Conservation (phyloP, 495 filamentous ascomycete genomes). For the Podospora appendiculata region DNA sequence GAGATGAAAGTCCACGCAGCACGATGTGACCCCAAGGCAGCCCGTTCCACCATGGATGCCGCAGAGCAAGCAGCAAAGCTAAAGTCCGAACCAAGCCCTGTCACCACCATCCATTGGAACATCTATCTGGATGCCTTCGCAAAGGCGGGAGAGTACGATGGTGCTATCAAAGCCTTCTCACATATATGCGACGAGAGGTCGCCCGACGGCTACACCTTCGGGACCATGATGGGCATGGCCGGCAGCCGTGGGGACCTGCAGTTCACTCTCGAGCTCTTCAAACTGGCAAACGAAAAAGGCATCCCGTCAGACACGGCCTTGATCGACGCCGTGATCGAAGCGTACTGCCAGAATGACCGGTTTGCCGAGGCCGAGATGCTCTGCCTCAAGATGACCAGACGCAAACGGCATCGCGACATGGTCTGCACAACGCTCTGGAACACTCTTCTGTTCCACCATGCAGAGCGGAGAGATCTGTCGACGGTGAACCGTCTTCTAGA, state of each 20-base stretch:
- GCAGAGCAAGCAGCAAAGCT: constrained; percentile 32
- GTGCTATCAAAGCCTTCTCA: constrained; percentile 52
- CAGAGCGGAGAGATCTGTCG: constrained; percentile 54
- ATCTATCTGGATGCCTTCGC: constrained; percentile 65
- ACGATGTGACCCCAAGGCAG: constrained; percentile 50
- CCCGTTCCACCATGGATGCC: constrained; percentile 56
- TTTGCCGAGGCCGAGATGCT: constrained; percentile 54
- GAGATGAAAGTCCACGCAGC: constrained; percentile 61
- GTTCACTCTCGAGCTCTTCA: constrained; percentile 53
- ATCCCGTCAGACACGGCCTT: constrained; percentile 42
- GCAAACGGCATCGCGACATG: constrained; percentile 33
- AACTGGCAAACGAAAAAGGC: constrained; percentile 36
- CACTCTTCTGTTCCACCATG: constrained; percentile 59
- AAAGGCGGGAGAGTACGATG: constrained; percentile 56
- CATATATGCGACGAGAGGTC: constrained; percentile 38
- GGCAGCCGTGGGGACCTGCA: constrained; percentile 69
- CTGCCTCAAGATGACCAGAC: constrained; percentile 28
- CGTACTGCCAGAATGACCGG: constrained; percentile 56
- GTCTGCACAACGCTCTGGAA: constrained; percentile 65
- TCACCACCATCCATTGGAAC: constrained; percentile 52
- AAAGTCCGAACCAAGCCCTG: constrained; percentile 47
- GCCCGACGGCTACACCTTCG: constrained; percentile 57
- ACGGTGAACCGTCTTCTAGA: constrained; percentile 52
- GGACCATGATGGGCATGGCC: constrained; percentile 62
- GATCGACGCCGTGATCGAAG: constrained; percentile 57